Evolutionary conservation across 176 grass and related monocot genomes (phyloP).

Genomic region (Panicum miliaceum): DNA sequence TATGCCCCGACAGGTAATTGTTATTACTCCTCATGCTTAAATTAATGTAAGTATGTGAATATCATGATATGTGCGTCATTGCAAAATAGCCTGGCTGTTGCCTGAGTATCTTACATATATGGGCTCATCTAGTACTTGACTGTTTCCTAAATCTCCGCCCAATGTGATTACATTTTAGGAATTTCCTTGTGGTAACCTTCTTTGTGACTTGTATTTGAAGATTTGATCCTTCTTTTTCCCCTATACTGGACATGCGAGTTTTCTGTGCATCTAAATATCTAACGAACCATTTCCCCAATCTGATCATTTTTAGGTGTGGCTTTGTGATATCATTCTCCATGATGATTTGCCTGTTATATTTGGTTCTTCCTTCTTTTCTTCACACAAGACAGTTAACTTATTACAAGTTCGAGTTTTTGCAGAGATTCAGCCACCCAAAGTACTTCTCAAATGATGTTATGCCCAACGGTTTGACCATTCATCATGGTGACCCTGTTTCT

Average conservation of each 20-base stretch:
- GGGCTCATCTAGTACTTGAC: neutral
- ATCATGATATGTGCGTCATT: neutral
- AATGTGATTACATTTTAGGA: neutral
- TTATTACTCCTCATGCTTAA: neutral
- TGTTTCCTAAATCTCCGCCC: neutral
- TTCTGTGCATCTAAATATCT: too few species aligned
- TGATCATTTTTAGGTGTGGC: neutral
- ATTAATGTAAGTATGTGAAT: neutral
- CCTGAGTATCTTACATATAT: neutral
- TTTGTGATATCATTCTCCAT: neutral
- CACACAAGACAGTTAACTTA: neutral
- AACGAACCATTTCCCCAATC: neutral
- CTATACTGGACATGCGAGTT: too few species aligned
- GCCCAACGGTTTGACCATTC: slow-evolving; percentile 43
- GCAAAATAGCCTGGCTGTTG: neutral
- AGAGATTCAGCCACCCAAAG: slow-evolving; percentile 59
- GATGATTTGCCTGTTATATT: neutral
- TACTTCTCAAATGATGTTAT: slow-evolving; percentile 53
- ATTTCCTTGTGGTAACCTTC: neutral
- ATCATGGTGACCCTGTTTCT: slow-evolving; percentile 53
- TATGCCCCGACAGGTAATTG: slow-evolving; percentile 50
- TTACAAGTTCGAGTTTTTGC: neutral
- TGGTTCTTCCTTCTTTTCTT: neutral
- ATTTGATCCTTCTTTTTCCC: neutral
- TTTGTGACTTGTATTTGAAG: too few species aligned